A percentile compares a stretch with the other conserved stretches of the same genome.
These are phyloP conservation scores for Podospora anserina DNA, from an alignment of 495 filamentous ascomycete genomes.

Conservation along the genomic window DNA sequence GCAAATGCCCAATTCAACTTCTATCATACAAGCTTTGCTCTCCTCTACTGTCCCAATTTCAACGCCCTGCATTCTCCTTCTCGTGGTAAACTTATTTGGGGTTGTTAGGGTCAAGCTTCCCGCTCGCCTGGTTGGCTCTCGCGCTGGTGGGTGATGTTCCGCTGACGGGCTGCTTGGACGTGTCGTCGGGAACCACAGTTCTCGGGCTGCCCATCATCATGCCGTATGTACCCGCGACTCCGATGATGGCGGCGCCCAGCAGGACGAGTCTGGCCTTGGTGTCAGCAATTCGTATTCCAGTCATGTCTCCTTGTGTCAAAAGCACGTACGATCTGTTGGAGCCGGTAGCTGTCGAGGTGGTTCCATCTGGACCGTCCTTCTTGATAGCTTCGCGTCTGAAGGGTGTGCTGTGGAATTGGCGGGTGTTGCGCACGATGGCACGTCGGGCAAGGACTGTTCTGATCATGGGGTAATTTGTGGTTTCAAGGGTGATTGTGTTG, in stretches of 20 bases:
- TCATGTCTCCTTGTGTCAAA: neutral
- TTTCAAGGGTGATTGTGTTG: neutral
- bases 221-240: constrained; percentile 1
- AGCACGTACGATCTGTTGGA: neutral
- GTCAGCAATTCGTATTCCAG: neutral
- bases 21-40: neutral
- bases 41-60: neutral
- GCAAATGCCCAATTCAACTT: neutral
- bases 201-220: constrained; percentile 7
- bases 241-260: neutral
- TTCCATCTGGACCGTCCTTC: neutral
- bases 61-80: neutral
- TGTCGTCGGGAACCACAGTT: neutral
- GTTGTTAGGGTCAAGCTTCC: constrained; percentile 3
- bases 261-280: neutral
- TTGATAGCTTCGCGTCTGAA: neutral
- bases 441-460: neutral
- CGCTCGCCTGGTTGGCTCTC: neutral
- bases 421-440: neutral
- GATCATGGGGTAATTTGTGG: neutral
- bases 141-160: neutral
- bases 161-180: neutral
- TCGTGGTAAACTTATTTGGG: neutral
- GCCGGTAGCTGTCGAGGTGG: neutral
- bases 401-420: neutral